A percentile compares a stretch with the other conserved stretches of the same genome.
Conservation (phyloP, 2,329 filamentous ascomycete species). For the Phialemoniopsis sp. region DNA sequence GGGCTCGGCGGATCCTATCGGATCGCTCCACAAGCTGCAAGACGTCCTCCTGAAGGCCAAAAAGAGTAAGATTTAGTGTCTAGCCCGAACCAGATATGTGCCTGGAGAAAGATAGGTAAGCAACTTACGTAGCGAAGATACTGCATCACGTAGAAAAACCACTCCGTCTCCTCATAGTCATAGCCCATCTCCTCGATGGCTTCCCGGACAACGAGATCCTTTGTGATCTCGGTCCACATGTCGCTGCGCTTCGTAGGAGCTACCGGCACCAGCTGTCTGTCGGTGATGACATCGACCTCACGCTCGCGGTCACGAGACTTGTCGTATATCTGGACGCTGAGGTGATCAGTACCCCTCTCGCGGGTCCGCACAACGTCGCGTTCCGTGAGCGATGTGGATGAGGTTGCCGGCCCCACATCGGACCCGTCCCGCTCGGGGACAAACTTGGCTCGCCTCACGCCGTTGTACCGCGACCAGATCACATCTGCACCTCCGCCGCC, state of each 20-base stretch:
- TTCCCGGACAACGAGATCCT: slow-evolving; percentile 81
- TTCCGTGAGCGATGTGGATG: slow-evolving; percentile 12
- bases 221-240: slow-evolving; percentile 97
- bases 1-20: slow-evolving; percentile 70
- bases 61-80: slow-evolving; percentile 2
- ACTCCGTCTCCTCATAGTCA: slow-evolving; percentile 84
- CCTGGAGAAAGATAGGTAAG: background rate
- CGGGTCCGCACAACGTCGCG: slow-evolving; percentile 8
- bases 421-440: slow-evolving; percentile 57
- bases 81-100: too few species aligned
- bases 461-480: slow-evolving; percentile 75
- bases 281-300: slow-evolving; percentile 49
- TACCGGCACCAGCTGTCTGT: slow-evolving; percentile 33
- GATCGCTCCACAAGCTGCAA: slow-evolving; percentile 77
- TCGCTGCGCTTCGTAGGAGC: slow-evolving; percentile 48
- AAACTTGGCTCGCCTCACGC: slow-evolving; percentile 71
- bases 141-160: slow-evolving; percentile 88
- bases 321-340: slow-evolving; percentile 43
- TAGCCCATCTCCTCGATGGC: slow-evolving; percentile 84
- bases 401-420: slow-evolving; percentile 21
- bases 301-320: slow-evolving; percentile 33
- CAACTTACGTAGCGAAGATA: slow-evolving; percentile 80
- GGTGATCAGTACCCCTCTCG: slow-evolving; percentile 21
- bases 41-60: slow-evolving; percentile 69
- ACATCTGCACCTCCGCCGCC: slow-evolving; percentile 74